Percentiles rank a stretch among this genome's conserved stretches.
Evolutionary conservation across 2,329 filamentous ascomycete genomes (phyloP).

Genomic region (Trichoderma aggressivum): DNA sequence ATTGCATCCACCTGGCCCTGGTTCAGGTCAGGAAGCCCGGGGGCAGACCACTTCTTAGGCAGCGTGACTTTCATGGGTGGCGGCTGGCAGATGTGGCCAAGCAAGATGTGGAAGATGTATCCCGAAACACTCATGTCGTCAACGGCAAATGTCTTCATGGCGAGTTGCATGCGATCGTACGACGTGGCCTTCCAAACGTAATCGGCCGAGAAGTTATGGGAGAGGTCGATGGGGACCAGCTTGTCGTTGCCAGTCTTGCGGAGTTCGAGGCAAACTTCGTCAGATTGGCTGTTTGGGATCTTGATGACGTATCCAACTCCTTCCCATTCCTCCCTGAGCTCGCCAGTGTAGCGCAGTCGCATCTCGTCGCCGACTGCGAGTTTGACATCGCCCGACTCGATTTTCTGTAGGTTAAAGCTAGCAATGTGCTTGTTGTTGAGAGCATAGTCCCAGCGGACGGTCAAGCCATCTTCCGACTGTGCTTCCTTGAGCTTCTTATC

Average conservation of each 20-base stretch:
- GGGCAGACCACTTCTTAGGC: conserved; percentile 95
- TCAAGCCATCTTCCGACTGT: conserved; percentile 92
- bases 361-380: conserved; percentile 97
- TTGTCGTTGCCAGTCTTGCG: conserved; percentile 95
- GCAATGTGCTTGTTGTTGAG: conserved; percentile 97
- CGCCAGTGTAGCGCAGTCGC: conserved; percentile 93
- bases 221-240: conserved; percentile 90
- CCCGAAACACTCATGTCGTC: conserved; percentile 98
- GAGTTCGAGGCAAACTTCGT: conserved; percentile 93
- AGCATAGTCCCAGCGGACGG: conserved; percentile 91
- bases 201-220: conserved; percentile 96
- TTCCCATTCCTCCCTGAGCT: conserved; percentile 89
- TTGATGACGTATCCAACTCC: conserved; percentile 99
- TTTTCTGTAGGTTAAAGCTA: conserved; percentile 92
- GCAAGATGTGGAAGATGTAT: conserved; percentile 95
- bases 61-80: conserved; percentile 94
- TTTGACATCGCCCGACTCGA: conserved; percentile 96
- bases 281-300: conserved; percentile 98
- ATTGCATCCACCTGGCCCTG: conserved; percentile 94
- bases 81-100: conserved; percentile 91
- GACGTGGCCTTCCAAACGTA: conserved; percentile 99
- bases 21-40: conserved; percentile 90
- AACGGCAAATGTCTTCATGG: conserved; percentile 98
- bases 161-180: conserved; percentile 97
- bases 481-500: conserved; percentile 98